Conservation (phyloP, 2,329 filamentous ascomycete species). For the Paraphaeosphaeria minitans region DNA sequence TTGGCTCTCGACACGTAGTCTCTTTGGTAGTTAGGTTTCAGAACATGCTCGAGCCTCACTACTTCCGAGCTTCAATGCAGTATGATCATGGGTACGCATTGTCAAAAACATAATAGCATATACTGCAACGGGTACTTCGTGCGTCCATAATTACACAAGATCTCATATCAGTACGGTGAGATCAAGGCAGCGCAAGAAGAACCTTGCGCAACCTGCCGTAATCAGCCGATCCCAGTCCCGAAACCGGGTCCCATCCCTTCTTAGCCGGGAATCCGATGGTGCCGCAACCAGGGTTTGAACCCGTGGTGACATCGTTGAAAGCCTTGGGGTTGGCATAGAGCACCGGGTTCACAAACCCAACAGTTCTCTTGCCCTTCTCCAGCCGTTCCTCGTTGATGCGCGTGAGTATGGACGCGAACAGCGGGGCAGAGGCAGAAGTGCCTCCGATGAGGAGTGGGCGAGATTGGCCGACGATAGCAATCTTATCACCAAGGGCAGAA, state of each 20-base stretch:
- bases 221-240: constrained; percentile 21
- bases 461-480: constrained; percentile 45
- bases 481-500: constrained; percentile 59
- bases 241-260: constrained; percentile 36
- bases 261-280: constrained; percentile 33
- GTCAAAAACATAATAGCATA: too few species aligned
- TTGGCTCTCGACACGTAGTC: too few species aligned
- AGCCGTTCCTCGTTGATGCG: constrained; percentile 65
- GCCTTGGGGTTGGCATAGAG: constrained; percentile 55
- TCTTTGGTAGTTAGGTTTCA: too few species aligned
- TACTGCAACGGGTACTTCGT: too few species aligned
- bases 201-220: background rate
- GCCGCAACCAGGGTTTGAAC: constrained; percentile 41
- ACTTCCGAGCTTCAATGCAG: too few species aligned
- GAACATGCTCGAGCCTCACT: too few species aligned
- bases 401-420: constrained; percentile 60
- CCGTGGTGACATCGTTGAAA: constrained; percentile 49
- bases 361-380: constrained; percentile 50
- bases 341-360: constrained; percentile 65
- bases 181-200: background rate
- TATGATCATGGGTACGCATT: too few species aligned
- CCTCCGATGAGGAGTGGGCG: constrained; percentile 49
- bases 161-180: too few species aligned
- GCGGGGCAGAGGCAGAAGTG: constrained; percentile 60
- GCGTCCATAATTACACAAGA: too few species aligned